These are phyloP conservation scores for Penicillium sp. DNA, from an alignment of 2,329 filamentous ascomycete genomes.

Conservation along the genomic window DNA sequence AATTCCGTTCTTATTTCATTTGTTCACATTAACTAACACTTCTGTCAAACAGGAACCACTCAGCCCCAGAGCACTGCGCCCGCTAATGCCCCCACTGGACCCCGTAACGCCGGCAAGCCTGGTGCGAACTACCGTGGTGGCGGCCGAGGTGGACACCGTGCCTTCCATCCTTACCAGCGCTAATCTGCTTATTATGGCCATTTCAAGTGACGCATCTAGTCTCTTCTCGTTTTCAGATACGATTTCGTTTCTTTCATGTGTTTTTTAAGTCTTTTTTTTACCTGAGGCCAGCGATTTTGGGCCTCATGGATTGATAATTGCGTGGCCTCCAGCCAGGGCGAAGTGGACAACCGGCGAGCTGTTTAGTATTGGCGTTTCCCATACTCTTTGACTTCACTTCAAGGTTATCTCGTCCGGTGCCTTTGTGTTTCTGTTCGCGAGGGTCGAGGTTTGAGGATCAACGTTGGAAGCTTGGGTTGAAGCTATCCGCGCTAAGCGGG, in stretches of 20 bases:
- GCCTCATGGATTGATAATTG: background rate
- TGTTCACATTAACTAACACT: background rate
- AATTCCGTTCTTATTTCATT: background rate
- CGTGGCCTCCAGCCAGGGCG: background rate
- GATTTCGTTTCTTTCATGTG: conserved; percentile 8
- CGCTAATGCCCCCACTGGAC: conserved; percentile 81
- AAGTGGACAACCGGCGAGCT: background rate
- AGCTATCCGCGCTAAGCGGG: background rate
- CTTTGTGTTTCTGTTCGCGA: background rate
- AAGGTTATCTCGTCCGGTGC: background rate
- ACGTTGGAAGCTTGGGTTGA: background rate
- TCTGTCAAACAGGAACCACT: conserved; percentile 25
- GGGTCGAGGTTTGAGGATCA: background rate
- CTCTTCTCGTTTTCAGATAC: background rate
- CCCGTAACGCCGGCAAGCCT: conserved; percentile 86
- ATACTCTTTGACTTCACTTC: background rate
- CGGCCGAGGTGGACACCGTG: conserved; percentile 62
- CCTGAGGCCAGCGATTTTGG: conserved; percentile 3
- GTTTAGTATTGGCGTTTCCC: background rate
- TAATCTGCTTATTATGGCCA: conserved; percentile 7
- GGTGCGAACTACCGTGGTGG: conserved; percentile 91
- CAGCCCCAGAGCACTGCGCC: conserved; percentile 50
- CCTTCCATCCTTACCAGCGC: conserved; percentile 68
- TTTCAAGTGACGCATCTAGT: background rate
- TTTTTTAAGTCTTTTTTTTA: conserved; percentile 8